Evolutionary conservation across 2,329 filamentous ascomycete species (phyloP).

Genomic region (Colletotrichum higginsianum): DNA sequence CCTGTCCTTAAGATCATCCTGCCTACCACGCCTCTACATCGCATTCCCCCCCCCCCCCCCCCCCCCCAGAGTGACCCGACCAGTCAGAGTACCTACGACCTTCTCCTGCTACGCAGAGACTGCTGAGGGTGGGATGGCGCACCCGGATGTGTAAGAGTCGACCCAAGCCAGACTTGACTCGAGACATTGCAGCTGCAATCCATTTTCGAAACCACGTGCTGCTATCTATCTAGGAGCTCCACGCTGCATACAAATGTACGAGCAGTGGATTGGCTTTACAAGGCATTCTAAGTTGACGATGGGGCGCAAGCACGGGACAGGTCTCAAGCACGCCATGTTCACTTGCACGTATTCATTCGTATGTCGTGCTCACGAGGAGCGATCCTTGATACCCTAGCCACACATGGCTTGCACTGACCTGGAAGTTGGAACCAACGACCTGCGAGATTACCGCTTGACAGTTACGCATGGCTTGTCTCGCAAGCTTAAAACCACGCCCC

Average conservation of each 20-base stretch:
- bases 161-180: conserved; percentile 36
- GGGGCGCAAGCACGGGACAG: too few species aligned
- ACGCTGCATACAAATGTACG: not conserved
- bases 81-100: not conserved
- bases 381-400: not conserved
- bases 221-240: not conserved
- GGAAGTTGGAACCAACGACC: not conserved
- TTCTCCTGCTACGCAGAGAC: conserved; percentile 11
- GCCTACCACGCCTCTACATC: conserved; percentile 17
- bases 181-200: conserved; percentile 22
- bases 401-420: not conserved
- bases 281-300: not conserved
- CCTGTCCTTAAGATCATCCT: conserved; percentile 35
- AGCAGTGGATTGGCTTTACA: not conserved
- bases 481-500: not conserved
- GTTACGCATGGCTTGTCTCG: too few species aligned
- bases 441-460: not conserved
- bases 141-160: conserved; percentile 20
- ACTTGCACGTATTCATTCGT: too few species aligned
- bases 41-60: too few species aligned
- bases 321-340: too few species aligned
- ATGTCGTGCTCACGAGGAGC: not conserved
- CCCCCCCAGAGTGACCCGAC: conserved; percentile 7
- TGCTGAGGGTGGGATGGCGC: conserved; percentile 7
- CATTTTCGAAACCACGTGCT: conserved; percentile 25